Evolutionary conservation across 2,329 filamentous ascomycete species (phyloP).

Genomic region (Pseudopithomyces chartarum): DNA sequence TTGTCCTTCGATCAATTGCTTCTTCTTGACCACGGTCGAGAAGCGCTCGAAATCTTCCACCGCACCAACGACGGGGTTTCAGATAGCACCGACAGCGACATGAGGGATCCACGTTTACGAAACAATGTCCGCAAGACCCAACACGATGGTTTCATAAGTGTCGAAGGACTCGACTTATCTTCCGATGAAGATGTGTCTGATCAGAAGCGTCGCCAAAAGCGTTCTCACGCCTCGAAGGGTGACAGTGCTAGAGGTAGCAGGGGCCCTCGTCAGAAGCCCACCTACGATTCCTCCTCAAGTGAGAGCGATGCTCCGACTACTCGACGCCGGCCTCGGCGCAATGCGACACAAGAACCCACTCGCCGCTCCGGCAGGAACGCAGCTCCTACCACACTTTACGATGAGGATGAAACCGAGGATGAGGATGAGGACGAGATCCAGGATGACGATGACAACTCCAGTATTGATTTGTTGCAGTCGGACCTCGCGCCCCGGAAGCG

Average conservation of each 20-base stretch:
- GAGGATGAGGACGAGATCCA: constrained; percentile 33
- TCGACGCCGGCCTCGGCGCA: constrained; percentile 24
- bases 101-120: constrained; percentile 32
- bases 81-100: constrained; percentile 15
- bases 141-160: constrained; percentile 33
- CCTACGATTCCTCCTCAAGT: constrained; percentile 22
- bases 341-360: constrained; percentile 24
- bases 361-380: constrained; percentile 36
- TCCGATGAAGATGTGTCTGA: constrained; percentile 35
- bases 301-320: constrained; percentile 23
- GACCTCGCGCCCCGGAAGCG: constrained; percentile 49
- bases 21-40: constrained; percentile 51
- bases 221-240: constrained; percentile 13
- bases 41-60: constrained; percentile 51
- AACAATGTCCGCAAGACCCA: constrained; percentile 17
- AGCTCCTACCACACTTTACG: constrained; percentile 13
- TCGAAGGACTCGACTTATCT: constrained; percentile 33
- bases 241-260: constrained; percentile 11
- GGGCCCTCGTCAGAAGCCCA: constrained; percentile 18
- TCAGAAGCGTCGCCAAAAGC: constrained; percentile 21
- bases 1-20: constrained; percentile 53
- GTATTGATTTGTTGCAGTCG: constrained; percentile 45
- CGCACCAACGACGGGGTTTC: constrained; percentile 23
- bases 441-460: constrained; percentile 32
- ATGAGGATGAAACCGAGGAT: constrained; percentile 35